Evolutionary conservation across 2,329 filamentous ascomycete species (phyloP), one percentile per base, ranked within the genome.

Genomic region (Talaromyces funiculosus): DNA sequence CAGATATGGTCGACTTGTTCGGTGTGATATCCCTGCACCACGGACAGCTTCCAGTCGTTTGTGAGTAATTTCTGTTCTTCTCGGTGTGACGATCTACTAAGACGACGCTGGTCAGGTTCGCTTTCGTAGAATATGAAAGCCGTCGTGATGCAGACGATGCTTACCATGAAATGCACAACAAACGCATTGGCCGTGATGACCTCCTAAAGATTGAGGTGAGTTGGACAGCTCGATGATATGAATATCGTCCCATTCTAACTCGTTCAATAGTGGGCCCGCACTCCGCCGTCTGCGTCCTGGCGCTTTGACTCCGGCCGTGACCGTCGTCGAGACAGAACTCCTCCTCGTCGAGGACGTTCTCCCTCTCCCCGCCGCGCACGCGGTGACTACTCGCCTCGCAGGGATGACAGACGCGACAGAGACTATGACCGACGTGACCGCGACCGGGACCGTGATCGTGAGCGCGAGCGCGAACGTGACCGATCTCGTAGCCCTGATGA

Each of bases 81-180:
- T 69, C 12, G 26, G 8, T 53, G n/a, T 6, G 9, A 37, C 16
- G 8, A 10, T 26, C 4, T 20, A 16, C 26, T 53, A 53, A 57
- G 5, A 22, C 4, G 14, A 42, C 6, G 33, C 26, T 8, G 5
- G 26, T 57, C 29, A 87, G 94, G 68, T 99, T 99, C 76, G 94
- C 94, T 38, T 99, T 99, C 76, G 94, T 99, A 66, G 94, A 99
- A 80, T 99, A 99, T 77, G 94, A 99, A 81, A 95, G 92, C 77
- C 90, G 93, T 70, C 92, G 94, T 69, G 94, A 99, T 82, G 92
- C 94, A 65, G 94, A 99, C 77, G 94, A 99, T 80, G 94, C 94
- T 53, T 99, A 99, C 75, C 91, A 99, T 77, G 94, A 99, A 81
- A 99, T 99, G 94, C 94, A 99, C 75, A 97, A 97, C 82, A 97